Evolutionary conservation across 2,329 filamentous ascomycete species (phyloP).

Genomic region (Emmonsiellopsis sp.): DNA sequence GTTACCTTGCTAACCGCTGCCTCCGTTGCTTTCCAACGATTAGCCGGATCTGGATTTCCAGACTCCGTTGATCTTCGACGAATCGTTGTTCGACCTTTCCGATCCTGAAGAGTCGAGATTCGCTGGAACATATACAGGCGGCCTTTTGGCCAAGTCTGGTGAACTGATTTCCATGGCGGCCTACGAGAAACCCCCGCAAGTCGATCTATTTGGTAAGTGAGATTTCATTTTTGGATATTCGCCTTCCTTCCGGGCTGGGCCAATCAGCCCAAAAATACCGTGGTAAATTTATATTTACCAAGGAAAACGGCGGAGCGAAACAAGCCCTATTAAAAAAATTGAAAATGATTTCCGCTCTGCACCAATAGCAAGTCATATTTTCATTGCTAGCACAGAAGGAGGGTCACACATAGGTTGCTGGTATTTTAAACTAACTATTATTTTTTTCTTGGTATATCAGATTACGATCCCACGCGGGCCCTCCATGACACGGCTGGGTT

Average conservation of each 20-base stretch:
- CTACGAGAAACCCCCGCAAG: slow-evolving; percentile 65
- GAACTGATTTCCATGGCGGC: slow-evolving; percentile 68
- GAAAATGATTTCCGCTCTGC: not conserved
- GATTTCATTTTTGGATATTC: slow-evolving; percentile 1
- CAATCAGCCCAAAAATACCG: not conserved
- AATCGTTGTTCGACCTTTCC: slow-evolving; percentile 34
- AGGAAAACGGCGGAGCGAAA: slow-evolving; percentile 6
- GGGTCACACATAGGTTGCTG: not conserved
- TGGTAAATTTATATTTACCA: not conserved
- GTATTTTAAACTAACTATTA: slow-evolving; percentile 5
- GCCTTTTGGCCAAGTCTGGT: slow-evolving; percentile 48
- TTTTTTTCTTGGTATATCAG: slow-evolving; percentile 13
- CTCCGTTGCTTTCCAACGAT: slow-evolving; percentile 13
- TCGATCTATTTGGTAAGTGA: slow-evolving; percentile 72
- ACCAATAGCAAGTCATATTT: not conserved
- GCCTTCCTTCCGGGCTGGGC: not conserved
- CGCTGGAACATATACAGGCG: slow-evolving; percentile 37
- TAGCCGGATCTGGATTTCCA: slow-evolving; percentile 36
- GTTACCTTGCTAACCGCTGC: slow-evolving; percentile 4
- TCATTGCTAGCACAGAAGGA: not conserved
- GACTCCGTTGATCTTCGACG: slow-evolving; percentile 39
- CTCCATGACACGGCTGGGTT: slow-evolving; percentile 34
- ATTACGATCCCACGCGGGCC: slow-evolving; percentile 29
- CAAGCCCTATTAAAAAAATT: not conserved
- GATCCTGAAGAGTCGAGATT: slow-evolving; percentile 37